Percentiles rank a stretch among this genome's conserved stretches.
Conservation (phyloP, 495 filamentous ascomycete species). For the Penicillium canariense region DNA sequence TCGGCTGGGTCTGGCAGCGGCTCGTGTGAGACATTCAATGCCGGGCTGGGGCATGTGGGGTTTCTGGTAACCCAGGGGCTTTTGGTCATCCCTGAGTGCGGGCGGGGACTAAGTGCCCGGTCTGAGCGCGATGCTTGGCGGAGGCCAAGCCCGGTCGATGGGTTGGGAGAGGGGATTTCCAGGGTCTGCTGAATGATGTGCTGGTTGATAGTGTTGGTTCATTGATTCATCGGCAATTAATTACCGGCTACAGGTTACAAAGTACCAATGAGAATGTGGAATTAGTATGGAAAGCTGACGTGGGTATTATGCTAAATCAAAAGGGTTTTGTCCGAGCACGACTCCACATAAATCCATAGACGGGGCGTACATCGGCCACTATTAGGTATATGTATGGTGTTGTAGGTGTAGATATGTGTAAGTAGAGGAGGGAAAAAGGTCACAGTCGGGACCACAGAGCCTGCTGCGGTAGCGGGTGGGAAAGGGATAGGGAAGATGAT, state of each 20-base stretch:
- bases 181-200: neutral
- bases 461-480: constrained; percentile 21
- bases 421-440: neutral
- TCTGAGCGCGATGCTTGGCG: constrained; percentile 18
- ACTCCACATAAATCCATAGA: constrained; percentile 26
- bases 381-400: constrained; percentile 22
- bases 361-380: constrained; percentile 22
- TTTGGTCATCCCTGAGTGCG: constrained; percentile 17
- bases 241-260: neutral
- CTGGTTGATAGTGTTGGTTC: too few relatives aligned
- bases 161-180: neutral
- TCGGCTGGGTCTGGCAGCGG: neutral
- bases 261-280: neutral
- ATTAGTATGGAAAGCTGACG: constrained; percentile 2
- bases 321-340: constrained; percentile 20
- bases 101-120: neutral
- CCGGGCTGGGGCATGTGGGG: neutral
- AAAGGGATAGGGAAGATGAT: neutral
- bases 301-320: constrained; percentile 34
- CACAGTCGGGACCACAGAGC: constrained; percentile 23
- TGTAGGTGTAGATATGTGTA: constrained; percentile 5
- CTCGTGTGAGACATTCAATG: constrained; percentile 3
- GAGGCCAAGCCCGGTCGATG: neutral
- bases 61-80: neutral
- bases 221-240: too few relatives aligned